Percentiles rank a stretch among this genome's conserved stretches.
phyloP scores from a whole-genome alignment of 257 asterid genomes.

The Lycium ferocissimum region DNA sequence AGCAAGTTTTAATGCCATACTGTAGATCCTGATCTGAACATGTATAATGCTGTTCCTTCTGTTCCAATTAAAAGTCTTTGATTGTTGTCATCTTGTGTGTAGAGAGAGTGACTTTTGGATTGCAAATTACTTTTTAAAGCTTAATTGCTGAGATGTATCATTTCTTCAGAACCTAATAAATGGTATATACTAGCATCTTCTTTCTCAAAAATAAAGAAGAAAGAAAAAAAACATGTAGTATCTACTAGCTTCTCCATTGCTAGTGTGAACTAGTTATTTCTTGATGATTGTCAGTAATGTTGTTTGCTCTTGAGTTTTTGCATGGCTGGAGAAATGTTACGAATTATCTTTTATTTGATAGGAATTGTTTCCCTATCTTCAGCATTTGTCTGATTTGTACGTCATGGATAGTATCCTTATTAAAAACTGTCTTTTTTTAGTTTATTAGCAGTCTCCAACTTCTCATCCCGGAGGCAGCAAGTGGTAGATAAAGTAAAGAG shows the following conservation, averaged over 20 bases:
- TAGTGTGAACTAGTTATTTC: neutral
- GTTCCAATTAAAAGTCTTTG: neutral
- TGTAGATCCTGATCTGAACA: slow-evolving; percentile 14
- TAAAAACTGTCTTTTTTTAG: slow-evolving; percentile 45
- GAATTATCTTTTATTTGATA: neutral
- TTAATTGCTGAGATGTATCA: neutral
- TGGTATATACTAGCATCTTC: neutral
- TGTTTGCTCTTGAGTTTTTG: slow-evolving; percentile 6
- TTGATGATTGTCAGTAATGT: neutral
- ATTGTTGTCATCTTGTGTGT: neutral
- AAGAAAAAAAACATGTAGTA: neutral
- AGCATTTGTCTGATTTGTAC: neutral
- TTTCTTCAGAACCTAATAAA: neutral
- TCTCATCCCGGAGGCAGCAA: slow-evolving; percentile 71
- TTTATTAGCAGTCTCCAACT: slow-evolving; percentile 78
- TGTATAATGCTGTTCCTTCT: neutral
- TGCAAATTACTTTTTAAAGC: neutral
- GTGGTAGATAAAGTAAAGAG: slow-evolving; percentile 78
- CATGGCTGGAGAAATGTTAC: neutral
- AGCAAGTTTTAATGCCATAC: neutral
- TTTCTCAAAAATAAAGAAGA: neutral
- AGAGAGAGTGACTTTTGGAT: neutral
- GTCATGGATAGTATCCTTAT: slow-evolving; percentile 30
- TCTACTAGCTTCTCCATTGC: neutral
- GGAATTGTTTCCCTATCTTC: neutral